These are phyloP conservation scores for Naumovozyma dairenensis DNA, from an alignment of 805 yeast species.

Conservation along the genomic window DNA sequence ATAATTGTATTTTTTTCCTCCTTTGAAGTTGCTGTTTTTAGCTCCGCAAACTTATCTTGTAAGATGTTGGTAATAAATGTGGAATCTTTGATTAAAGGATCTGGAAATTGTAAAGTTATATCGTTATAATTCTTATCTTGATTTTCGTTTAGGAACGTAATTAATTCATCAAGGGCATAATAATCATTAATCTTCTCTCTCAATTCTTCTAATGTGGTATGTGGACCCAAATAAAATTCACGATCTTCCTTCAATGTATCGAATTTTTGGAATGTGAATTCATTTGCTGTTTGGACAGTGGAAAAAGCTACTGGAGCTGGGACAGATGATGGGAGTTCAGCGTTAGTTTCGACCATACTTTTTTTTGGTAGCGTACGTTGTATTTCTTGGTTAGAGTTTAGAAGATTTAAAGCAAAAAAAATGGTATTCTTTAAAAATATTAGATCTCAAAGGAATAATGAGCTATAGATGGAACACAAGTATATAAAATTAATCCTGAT, in stretches of 20 bases:
- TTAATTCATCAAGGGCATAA: slow-evolving; percentile 46
- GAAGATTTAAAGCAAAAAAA: too few relatives aligned
- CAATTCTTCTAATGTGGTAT: slow-evolving; percentile 21
- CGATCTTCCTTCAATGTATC: slow-evolving; percentile 21
- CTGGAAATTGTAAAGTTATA: slow-evolving; percentile 91
- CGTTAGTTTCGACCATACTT: background rate
- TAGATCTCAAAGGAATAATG: too few relatives aligned
- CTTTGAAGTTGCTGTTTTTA: background rate
- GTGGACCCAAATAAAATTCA: slow-evolving; percentile 23
- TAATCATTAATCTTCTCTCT: slow-evolving; percentile 34
- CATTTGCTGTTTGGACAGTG: slow-evolving; percentile 55
- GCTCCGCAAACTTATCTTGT: slow-evolving; percentile 30
- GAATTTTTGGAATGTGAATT: slow-evolving; percentile 40
- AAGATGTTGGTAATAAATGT: slow-evolving; percentile 53
- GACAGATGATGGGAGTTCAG: too few relatives aligned
- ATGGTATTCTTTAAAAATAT: too few relatives aligned
- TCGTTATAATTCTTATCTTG: slow-evolving; percentile 29
- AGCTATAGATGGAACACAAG: too few relatives aligned
- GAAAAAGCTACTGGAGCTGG: slow-evolving; percentile 62
- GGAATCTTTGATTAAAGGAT: slow-evolving; percentile 65
- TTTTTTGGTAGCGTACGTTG: too few relatives aligned
- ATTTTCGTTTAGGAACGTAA: slow-evolving; percentile 30
- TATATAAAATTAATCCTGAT: too few relatives aligned
- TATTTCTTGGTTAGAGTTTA: too few relatives aligned
- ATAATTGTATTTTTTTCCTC: background rate